These are phyloP conservation scores for Sphagnurus paluster DNA, from an alignment of 1,284 basidiomycete species.

Conservation along the genomic window DNA sequence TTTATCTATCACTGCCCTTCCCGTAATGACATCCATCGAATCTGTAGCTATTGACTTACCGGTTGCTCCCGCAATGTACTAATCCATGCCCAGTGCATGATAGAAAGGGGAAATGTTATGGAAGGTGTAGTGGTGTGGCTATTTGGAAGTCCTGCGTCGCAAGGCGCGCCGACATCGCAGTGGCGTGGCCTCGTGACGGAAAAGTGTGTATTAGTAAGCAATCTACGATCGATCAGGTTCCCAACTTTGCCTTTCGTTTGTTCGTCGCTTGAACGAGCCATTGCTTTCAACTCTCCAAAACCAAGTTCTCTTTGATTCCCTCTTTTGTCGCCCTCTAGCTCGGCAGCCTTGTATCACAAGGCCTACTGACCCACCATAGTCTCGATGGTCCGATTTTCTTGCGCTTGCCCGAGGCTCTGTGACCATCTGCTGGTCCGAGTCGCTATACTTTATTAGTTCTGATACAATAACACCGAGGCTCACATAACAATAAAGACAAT, in stretches of 20 bases:
- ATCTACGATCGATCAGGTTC: slow-evolving; percentile 26
- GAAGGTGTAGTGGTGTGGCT: slow-evolving; percentile 10
- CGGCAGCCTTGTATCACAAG: slow-evolving; percentile 7
- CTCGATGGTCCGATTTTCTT: no score
- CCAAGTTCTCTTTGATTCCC: slow-evolving; percentile 3
- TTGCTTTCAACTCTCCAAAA: slow-evolving; percentile 31
- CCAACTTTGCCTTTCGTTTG: slow-evolving; percentile 25
- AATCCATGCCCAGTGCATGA: slow-evolving; percentile 1
- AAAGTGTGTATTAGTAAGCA: background rate
- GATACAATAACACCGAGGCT: slow-evolving; percentile 11
- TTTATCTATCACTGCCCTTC: slow-evolving; percentile 8
- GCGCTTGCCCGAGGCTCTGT: slow-evolving; percentile 14
- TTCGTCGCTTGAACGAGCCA: slow-evolving; percentile 27
- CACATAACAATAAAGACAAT: slow-evolving; percentile 36
- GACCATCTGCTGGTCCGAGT: slow-evolving; percentile 13
- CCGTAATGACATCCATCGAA: background rate
- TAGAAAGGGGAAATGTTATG: no score
- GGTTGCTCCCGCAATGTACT: slow-evolving; percentile 1
- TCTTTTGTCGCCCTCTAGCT: slow-evolving; percentile 3
- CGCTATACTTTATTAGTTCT: background rate
- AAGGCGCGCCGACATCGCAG: background rate
- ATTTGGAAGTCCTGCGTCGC: slow-evolving; percentile 14
- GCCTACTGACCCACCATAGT: no score
- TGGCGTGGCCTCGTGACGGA: slow-evolving; percentile 5
- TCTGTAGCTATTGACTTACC: background rate